These are phyloP conservation scores for Astrocystis sublimbata DNA, from an alignment of 495 filamentous ascomycete genomes.

Conservation along the genomic window DNA sequence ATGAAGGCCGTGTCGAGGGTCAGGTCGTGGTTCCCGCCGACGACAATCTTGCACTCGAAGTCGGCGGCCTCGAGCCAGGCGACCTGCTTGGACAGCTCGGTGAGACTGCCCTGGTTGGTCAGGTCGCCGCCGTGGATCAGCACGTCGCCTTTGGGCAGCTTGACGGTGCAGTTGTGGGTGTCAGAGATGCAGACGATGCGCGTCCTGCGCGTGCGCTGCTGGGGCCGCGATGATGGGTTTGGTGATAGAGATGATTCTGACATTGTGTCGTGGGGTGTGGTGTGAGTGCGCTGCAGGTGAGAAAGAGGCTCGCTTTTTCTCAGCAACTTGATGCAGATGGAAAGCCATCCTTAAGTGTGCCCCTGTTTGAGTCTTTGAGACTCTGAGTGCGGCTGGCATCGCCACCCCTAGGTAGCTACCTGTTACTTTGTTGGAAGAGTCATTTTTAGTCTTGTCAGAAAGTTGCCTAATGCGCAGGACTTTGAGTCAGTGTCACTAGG, in stretches of 20 bases:
- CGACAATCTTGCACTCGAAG: conserved; percentile 79
- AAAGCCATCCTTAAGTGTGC: not conserved
- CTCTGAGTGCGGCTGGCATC: no score
- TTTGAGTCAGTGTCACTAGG: no score
- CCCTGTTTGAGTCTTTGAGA: no score
- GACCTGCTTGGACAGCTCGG: conserved; percentile 58
- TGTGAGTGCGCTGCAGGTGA: not conserved
- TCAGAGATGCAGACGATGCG: conserved; percentile 77
- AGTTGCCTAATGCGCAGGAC: no score
- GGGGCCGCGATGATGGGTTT: not conserved
- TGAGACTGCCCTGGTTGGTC: conserved; percentile 73
- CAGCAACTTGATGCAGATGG: not conserved
- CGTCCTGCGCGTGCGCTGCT: conserved; percentile 28
- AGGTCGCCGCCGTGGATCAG: conserved; percentile 91
- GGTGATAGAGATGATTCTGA: not conserved
- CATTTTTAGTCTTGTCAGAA: no score
- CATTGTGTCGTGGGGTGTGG: not conserved
- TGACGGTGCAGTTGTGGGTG: conserved; percentile 71
- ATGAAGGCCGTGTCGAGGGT: conserved; percentile 69
- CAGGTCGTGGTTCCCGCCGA: conserved; percentile 84
- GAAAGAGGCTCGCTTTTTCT: no score
- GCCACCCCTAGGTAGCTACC: no score
- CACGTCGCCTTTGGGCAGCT: conserved; percentile 80
- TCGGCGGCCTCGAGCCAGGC: conserved; percentile 78
- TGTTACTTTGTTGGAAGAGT: no score